Base-by-base conservation (phyloP, 106 monocot species). In the Platanthera guangdongensis region DNA sequence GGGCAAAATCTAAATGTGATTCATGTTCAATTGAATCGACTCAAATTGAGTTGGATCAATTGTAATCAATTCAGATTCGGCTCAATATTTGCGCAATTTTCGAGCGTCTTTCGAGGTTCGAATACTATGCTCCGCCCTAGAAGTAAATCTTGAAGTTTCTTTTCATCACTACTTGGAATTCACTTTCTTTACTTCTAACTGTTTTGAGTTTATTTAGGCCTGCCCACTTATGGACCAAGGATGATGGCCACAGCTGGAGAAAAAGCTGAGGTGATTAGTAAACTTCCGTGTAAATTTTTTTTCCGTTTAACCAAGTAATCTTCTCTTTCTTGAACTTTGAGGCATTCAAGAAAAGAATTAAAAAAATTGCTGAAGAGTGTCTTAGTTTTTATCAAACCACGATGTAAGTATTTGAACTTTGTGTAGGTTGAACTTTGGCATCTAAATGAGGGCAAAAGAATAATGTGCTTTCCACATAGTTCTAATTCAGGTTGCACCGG, bases 401-500 rank as follows among this genome's bases (percentile, higher is more conserved):
- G 18, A 65, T 30, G n/a, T n/a, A 4, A 28, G 4, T 10, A 65
- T 65, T 32, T 65, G 11, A 65, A 65, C 22, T 4, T 65, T 28
- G 11, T 62, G 19, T 82, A 96, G 96, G 87, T 96, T 75, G 91
- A 93, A 79, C 51, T 96, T 79, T 93, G 93, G 96, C 93, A 96
- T 79, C 77, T 91, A 14, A 64, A 32, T 55, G 74, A 70, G 22
- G 89, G 81, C 64, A 76, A 88, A 86, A 91, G 72, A 72, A 50
- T 93, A 7, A 78, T 81, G 76, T 75, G 87, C 74, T 82, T 93
- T 52, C 93, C 88, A 15, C 82, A 85, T 54, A 76, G 18, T 65
- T 72, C 54, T 60, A 80, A 47, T 47, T 52, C 52, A 53, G 67
- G 68, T 83, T 62, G 71, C 13, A 55, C 21, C 6, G 81, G 74